phyloP scores from a whole-genome alignment of 2,329 filamentous ascomycete genomes.

The Fusarium incarnatum region DNA sequence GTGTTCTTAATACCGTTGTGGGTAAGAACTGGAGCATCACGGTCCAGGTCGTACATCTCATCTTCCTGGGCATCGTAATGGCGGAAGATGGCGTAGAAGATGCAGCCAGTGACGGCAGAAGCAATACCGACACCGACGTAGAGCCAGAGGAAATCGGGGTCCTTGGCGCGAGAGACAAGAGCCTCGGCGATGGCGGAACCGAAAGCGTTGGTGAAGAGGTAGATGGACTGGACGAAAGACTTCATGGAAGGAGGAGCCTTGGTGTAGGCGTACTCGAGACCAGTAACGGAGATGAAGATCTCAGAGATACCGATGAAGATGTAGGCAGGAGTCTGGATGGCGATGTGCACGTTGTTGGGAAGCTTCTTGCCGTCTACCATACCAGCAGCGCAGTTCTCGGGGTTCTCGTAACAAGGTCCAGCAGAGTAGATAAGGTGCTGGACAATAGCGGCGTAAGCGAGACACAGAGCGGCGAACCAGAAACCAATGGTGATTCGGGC shows the following conservation, averaged over 20 bases:
- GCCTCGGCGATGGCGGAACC: constrained; percentile 71
- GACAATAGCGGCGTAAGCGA: constrained; percentile 69
- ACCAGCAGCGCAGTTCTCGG: constrained; percentile 54
- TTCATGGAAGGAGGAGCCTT: constrained; percentile 78
- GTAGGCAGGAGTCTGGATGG: constrained; percentile 65
- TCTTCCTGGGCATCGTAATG: constrained; percentile 55
- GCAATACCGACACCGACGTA: constrained; percentile 67
- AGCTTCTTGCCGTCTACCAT: constrained; percentile 48
- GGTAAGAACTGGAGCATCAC: constrained; percentile 48
- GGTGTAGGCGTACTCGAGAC: constrained; percentile 78
- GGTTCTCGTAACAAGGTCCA: constrained; percentile 62
- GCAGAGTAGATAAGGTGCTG: constrained; percentile 70
- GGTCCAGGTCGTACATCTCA: constrained; percentile 54
- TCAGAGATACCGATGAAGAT: constrained; percentile 69
- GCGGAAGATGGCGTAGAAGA: constrained; percentile 62
- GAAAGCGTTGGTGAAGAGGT: constrained; percentile 69
- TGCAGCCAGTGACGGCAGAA: constrained; percentile 59
- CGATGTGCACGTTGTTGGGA: constrained; percentile 64
- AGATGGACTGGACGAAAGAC: constrained; percentile 69
- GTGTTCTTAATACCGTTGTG: constrained; percentile 9
- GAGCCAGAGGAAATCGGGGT: constrained; percentile 76
- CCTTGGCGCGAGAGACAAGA: constrained; percentile 67
- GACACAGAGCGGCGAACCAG: constrained; percentile 62
- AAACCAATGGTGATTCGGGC: constrained; percentile 75
- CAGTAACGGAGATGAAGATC: constrained; percentile 74